Conservation (phyloP, 176 grass and related monocot species). For the Leersia perrieri region DNA sequence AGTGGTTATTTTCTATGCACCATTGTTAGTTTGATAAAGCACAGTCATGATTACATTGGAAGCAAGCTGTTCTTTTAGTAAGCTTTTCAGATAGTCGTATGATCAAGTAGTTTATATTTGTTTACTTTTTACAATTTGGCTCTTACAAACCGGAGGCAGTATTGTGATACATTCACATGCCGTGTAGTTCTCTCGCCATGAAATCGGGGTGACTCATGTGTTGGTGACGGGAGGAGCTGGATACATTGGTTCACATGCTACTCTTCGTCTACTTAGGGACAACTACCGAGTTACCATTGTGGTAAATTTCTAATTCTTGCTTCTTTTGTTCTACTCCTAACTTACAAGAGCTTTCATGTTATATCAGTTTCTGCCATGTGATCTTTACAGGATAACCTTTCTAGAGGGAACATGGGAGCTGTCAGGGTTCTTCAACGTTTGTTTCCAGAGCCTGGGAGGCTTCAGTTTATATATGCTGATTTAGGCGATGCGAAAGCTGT, state of each 20-base stretch:
- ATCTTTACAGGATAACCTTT: constrained; percentile 87
- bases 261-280: constrained; percentile 85
- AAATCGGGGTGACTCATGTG: constrained; percentile 90
- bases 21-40: background rate
- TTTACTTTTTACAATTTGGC: background rate
- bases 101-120: background rate
- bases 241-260: constrained; percentile 91
- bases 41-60: background rate
- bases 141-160: constrained; percentile 11
- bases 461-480: constrained; percentile 98
- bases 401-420: constrained; percentile 93
- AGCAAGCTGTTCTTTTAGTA: background rate
- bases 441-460: constrained; percentile 83
- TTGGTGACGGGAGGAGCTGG: constrained; percentile 98
- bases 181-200: constrained; percentile 84
- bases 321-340: background rate
- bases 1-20: background rate
- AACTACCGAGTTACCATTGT: constrained; percentile 96
- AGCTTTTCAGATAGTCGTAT: background rate
- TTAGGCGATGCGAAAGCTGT: constrained; percentile 85
- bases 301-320: constrained; percentile 54
- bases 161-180: constrained; percentile 25
- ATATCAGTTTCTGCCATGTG: constrained; percentile 1
- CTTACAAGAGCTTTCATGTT: background rate
- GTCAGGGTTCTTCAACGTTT: constrained; percentile 69